These are phyloP conservation scores for Candida rishiriensis DNA, from an alignment of 805 yeast species.

Conservation along the genomic window DNA sequence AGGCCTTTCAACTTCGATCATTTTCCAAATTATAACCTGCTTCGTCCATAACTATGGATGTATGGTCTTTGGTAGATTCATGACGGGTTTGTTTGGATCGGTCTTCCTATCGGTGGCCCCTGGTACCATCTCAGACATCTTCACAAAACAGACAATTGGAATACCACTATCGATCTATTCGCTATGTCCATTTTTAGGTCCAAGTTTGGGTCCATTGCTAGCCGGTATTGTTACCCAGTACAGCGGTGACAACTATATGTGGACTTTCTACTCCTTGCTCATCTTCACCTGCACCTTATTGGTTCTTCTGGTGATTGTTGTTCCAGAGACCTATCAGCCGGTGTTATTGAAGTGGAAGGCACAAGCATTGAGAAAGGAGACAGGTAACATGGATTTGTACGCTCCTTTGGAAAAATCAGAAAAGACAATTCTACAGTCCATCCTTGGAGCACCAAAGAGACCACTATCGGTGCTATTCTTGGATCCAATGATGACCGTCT, in stretches of 20 bases:
- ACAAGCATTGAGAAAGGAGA: slow-evolving; percentile 38
- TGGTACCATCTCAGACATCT: slow-evolving; percentile 71
- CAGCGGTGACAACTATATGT: slow-evolving; percentile 48
- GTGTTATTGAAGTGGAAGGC: slow-evolving; percentile 50
- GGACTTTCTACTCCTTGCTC: slow-evolving; percentile 64
- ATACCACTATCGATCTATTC: slow-evolving; percentile 65
- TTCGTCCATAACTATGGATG: slow-evolving; percentile 58
- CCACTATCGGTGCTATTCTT: slow-evolving; percentile 44
- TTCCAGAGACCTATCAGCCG: slow-evolving; percentile 47
- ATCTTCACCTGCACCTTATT: slow-evolving; percentile 41
- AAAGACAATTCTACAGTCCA: slow-evolving; percentile 33
- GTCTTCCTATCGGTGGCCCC: slow-evolving; percentile 75
- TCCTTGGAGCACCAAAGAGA: slow-evolving; percentile 43
- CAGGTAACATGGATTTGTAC: slow-evolving; percentile 34
- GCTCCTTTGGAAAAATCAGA: slow-evolving; percentile 39
- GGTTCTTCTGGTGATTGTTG: slow-evolving; percentile 21
- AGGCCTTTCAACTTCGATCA: slow-evolving; percentile 41
- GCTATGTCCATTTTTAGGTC: slow-evolving; percentile 64
- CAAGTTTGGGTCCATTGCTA: slow-evolving; percentile 62
- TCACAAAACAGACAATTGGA: slow-evolving; percentile 56
- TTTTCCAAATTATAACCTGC: slow-evolving; percentile 53
- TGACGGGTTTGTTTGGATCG: slow-evolving; percentile 71
- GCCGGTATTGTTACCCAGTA: slow-evolving; percentile 59
- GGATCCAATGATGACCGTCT: slow-evolving; percentile 52
- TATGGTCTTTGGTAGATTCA: slow-evolving; percentile 57